A percentile compares a stretch with the other conserved stretches of the same genome.
phyloP scores from a whole-genome alignment of 2,329 filamentous ascomycete genomes.

The Rosellinia necatrix region DNA sequence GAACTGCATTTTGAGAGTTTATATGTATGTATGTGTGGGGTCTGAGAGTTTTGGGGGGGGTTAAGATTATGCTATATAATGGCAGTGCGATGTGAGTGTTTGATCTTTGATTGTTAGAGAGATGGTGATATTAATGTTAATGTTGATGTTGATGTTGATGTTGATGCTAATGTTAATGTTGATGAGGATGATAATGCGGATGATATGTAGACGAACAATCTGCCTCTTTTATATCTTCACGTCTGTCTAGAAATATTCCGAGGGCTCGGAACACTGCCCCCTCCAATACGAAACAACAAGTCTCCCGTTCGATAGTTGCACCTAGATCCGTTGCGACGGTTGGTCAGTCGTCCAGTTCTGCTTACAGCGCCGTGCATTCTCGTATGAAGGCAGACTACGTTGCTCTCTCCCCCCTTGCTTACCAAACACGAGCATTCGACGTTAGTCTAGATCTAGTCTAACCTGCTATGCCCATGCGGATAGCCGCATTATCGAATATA shows the following conservation, averaged over 20 bases:
- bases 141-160: background rate
- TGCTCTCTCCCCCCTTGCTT: too few species aligned
- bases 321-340: background rate
- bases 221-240: background rate
- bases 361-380: slow-evolving; percentile 11
- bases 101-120: background rate
- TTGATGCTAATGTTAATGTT: background rate
- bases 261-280: background rate
- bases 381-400: slow-evolving; percentile 12
- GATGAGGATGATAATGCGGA: too few species aligned
- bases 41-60: slow-evolving; percentile 1
- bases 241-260: too few species aligned
- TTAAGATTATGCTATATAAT: too few species aligned
- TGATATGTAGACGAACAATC: too few species aligned
- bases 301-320: background rate
- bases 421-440: too few species aligned
- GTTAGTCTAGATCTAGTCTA: too few species aligned
- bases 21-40: background rate
- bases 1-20: slow-evolving; percentile 41
- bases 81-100: background rate
- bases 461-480: too few species aligned
- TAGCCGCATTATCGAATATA: too few species aligned
- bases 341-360: background rate
- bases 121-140: background rate
- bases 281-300: slow-evolving; percentile 7